phyloP scores from a whole-genome alignment of 352 stramenopile species.

The Phytopythium sindhum region DNA sequence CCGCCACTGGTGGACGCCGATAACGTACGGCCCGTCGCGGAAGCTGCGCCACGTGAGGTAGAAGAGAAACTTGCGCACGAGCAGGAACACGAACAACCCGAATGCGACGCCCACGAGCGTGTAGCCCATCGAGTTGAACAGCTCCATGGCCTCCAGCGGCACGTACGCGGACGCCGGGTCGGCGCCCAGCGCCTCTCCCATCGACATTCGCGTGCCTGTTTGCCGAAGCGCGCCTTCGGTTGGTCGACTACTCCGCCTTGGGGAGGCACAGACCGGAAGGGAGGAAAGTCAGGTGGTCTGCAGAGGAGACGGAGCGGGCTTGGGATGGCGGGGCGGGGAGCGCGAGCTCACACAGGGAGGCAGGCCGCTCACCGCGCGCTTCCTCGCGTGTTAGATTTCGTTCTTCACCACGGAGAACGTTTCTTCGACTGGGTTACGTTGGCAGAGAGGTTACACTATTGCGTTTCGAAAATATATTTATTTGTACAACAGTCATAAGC shows the following conservation, averaged over 20 bases:
- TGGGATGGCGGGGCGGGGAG: no score
- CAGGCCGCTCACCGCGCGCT: no score
- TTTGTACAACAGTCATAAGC: no score
- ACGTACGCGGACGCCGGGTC: conserved; percentile 51
- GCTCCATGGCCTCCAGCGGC: conserved; percentile 40
- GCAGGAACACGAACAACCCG: conserved; percentile 49
- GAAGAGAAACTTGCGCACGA: conserved; percentile 69
- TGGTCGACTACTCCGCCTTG: background rate
- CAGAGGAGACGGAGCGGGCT: no score
- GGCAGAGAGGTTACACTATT: no score
- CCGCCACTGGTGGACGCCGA: conserved; percentile 75
- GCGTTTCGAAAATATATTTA: no score
- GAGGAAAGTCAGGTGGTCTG: background rate
- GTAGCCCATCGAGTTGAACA: conserved; percentile 61
- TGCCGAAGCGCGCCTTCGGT: background rate
- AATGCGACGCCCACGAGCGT: conserved; percentile 42
- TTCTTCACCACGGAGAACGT: no score
- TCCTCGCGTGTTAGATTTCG: no score
- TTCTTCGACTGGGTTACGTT: no score
- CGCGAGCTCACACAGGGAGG: no score
- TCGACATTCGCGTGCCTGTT: background rate
- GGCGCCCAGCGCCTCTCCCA: conserved; percentile 26
- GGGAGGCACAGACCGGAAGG: no score
- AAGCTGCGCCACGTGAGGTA: conserved; percentile 83
- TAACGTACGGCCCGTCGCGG: conserved; percentile 64